Conservation (phyloP, 306 rosid genomes). For the Quercus rubra region DNA sequence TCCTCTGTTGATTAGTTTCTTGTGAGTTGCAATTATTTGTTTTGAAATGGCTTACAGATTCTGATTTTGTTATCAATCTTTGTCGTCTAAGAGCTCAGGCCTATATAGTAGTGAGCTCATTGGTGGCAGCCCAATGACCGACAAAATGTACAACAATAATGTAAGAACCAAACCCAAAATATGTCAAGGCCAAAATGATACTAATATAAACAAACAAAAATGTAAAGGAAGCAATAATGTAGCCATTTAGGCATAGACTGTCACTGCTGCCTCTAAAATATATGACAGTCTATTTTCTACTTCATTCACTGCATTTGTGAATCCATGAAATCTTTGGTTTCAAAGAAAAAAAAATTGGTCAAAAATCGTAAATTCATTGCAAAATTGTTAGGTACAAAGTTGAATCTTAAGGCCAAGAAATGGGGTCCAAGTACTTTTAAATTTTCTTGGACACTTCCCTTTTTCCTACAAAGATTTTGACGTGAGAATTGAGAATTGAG, state of each 20-base stretch:
- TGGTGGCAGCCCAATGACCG: not conserved
- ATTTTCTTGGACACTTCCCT: slow-evolving; percentile 16
- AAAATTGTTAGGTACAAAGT: slow-evolving; percentile 17
- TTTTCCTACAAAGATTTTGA: slow-evolving; percentile 50
- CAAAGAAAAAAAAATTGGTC: not conserved
- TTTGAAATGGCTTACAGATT: not conserved
- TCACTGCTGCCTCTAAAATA: no score
- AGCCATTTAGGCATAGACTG: not conserved
- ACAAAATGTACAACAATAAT: not conserved
- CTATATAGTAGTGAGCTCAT: not conserved
- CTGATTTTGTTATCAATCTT: not conserved
- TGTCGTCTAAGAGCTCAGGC: not conserved
- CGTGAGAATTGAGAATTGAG: slow-evolving; percentile 1
- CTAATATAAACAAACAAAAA: not conserved
- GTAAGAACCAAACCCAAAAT: not conserved
- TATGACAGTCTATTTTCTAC: not conserved
- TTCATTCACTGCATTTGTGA: not conserved
- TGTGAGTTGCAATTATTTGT: no score
- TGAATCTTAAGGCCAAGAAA: slow-evolving; percentile 21
- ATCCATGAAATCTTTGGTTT: not conserved
- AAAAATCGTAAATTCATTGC: not conserved
- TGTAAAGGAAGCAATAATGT: no score
- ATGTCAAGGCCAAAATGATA: not conserved
- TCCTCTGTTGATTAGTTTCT: no score
- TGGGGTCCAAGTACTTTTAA: slow-evolving; percentile 38